Evolutionary conservation across 2,329 filamentous ascomycete genomes (phyloP), one percentile per base, ranked within the genome.

Genomic region (Trichoderma sp.): DNA sequence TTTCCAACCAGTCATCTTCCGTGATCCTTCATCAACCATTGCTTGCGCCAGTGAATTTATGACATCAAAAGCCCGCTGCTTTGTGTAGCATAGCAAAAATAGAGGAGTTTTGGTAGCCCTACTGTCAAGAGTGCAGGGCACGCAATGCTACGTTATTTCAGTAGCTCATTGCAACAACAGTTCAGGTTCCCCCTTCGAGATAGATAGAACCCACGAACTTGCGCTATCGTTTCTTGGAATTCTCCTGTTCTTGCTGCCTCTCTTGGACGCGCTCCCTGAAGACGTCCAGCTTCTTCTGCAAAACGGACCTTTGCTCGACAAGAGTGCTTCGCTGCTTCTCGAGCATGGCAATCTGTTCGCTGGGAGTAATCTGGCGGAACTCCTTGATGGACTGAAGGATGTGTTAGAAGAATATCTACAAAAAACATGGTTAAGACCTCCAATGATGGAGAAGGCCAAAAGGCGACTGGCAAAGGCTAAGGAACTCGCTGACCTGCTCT

Each of bases 341-440:
- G 66, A 89, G 84, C 16, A 83, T 82, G 66, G 82, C 81, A 76
- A 89, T 86, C 77, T 88, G 86, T 33, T 88, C 86, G 50, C 84
- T 84, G 45, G 83, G 77, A 0, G 84, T 81, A 2, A 84, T 82
- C 60, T 84, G 82, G 45, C 85, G 80, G 77, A 88, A 85, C 64
- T 84, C 79, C 27, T 80, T 77, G 29, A 85, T 83, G 9, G 81
- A 81, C 83, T 85, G 14, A 8, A 6, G 38, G 18, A 21, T 7
- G 8, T 11, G 27, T 31, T 63, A 35, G 29, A 35, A 33, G 18
- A 8, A 18, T 8, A 3, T 41, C 6, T 3, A 41, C 38, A 1
- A 41, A 18, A 41, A 2, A 6, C 6, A 6, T 11, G 18, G 7
- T 18, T n/a, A 8, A 5, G 7, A 14, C 6, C 4, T 21, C 3